These are phyloP conservation scores for Talaromyces nanjingensis DNA, from an alignment of 495 filamentous ascomycete species.

Conservation along the genomic window DNA sequence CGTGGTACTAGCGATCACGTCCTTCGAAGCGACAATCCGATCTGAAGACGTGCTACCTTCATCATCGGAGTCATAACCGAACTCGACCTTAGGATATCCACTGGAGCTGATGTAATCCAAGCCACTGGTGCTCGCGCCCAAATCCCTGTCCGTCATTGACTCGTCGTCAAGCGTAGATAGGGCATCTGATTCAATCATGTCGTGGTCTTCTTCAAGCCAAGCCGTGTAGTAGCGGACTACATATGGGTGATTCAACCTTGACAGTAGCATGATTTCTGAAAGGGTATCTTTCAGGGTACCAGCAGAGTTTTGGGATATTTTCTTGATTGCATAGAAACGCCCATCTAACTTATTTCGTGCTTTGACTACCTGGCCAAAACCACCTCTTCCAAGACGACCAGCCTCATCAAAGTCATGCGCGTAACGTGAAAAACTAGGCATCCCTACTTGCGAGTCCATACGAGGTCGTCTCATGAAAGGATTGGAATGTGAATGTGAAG, in stretches of 20 bases:
- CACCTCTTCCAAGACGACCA: conserved; percentile 82
- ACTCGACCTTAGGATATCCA: conserved; percentile 72
- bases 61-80: conserved; percentile 64
- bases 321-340: conserved; percentile 91
- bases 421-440: conserved; percentile 60
- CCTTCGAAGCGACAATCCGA: conserved; percentile 16
- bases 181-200: conserved; percentile 50
- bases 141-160: conserved; percentile 27
- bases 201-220: conserved; percentile 76
- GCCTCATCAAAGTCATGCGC: conserved; percentile 83
- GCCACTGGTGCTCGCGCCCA: conserved; percentile 69
- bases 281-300: conserved; percentile 76
- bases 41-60: conserved; percentile 37
- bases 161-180: conserved; percentile 50
- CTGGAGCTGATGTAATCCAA: conserved; percentile 91
- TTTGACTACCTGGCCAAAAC: conserved; percentile 96
- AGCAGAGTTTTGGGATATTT: conserved; percentile 77
- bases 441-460: conserved; percentile 37
- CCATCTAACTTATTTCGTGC: conserved; percentile 91
- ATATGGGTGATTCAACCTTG: conserved; percentile 87
- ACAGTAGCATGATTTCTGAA: conserved; percentile 85
- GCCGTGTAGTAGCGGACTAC: conserved; percentile 95
- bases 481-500: conserved; percentile 32
- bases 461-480: conserved; percentile 34
- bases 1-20: conserved; percentile 12